Percentiles rank a stretch among this genome's conserved stretches.
Evolutionary conservation across 306 rosid species (phyloP).

Genomic region (Trifolium subterraneum): DNA sequence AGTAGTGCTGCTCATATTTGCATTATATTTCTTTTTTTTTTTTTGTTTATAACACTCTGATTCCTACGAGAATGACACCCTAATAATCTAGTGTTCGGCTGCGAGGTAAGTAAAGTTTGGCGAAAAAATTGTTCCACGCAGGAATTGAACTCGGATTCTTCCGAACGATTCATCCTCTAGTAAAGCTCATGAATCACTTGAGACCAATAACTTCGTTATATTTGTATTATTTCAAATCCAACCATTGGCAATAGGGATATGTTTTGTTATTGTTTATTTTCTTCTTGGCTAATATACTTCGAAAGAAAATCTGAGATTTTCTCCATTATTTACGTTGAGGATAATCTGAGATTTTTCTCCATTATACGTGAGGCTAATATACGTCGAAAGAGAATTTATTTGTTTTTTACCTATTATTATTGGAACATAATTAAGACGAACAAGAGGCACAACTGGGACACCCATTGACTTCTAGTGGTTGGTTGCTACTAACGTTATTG

Average conservation of each 20-base stretch:
- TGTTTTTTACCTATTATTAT: slow-evolving; percentile 31
- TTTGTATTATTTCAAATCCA: not conserved
- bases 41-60: too few relatives aligned
- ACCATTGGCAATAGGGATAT: not conserved
- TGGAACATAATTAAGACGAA: slow-evolving; percentile 16
- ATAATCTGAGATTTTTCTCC: slow-evolving; percentile 18
- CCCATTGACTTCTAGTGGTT: not conserved
- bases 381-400: not conserved
- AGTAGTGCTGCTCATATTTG: not conserved
- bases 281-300: too few relatives aligned
- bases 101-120: too few relatives aligned
- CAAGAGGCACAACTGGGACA: not conserved
- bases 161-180: too few relatives aligned
- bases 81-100: too few relatives aligned
- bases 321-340: not conserved
- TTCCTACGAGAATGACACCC: too few relatives aligned
- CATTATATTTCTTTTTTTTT: too few relatives aligned
- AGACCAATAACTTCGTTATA: too few relatives aligned
- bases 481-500: slow-evolving; percentile 4
- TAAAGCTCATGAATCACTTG: too few relatives aligned
- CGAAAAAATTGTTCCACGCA: too few relatives aligned
- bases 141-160: too few relatives aligned
- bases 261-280: not conserved
- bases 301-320: not conserved
- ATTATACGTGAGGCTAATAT: slow-evolving; percentile 10